These are phyloP conservation scores for Monascus purpureus DNA, from an alignment of 495 filamentous ascomycete genomes.

Conservation along the genomic window DNA sequence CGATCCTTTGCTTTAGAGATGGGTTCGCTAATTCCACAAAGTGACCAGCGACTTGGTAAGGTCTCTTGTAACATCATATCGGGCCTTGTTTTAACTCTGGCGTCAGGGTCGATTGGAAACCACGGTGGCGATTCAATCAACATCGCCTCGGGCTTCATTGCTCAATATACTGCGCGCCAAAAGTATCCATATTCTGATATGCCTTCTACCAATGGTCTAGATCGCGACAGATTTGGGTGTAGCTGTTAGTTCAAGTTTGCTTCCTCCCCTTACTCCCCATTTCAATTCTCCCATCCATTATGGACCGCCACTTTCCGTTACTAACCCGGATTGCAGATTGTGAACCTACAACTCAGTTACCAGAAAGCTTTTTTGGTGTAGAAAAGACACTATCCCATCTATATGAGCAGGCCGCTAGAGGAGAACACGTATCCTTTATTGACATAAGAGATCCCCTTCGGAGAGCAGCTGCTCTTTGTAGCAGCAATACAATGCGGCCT, in stretches of 20 bases:
- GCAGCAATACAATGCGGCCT: slow-evolving; percentile 53
- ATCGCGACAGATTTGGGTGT: neutral
- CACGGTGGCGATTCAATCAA: slow-evolving; percentile 62
- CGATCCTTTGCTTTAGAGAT: slow-evolving; percentile 90
- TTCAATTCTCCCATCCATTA: neutral
- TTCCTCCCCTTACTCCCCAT: neutral
- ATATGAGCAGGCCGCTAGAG: slow-evolving; percentile 48
- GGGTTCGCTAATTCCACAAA: slow-evolving; percentile 73
- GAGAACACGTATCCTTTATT: slow-evolving; percentile 50
- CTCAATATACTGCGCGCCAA: slow-evolving; percentile 93
- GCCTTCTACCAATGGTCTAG: slow-evolving; percentile 13
- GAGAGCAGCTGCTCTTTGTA: slow-evolving; percentile 73
- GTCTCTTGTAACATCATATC: neutral
- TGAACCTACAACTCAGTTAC: slow-evolving; percentile 1
- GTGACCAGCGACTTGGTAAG: slow-evolving; percentile 66
- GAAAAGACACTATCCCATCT: slow-evolving; percentile 36
- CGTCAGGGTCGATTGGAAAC: slow-evolving; percentile 50
- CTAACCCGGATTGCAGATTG: neutral
- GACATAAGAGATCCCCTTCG: slow-evolving; percentile 70
- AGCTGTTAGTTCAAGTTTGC: too few species aligned
- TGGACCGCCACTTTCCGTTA: too few species aligned
- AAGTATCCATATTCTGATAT: slow-evolving; percentile 75
- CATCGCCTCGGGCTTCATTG: slow-evolving; percentile 86
- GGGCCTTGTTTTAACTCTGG: slow-evolving; percentile 1
- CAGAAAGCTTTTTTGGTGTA: slow-evolving; percentile 11